Percentiles rank a stretch among this genome's conserved stretches.
These are phyloP conservation scores for Colletotrichum musae DNA, from an alignment of 2,329 filamentous ascomycete genomes.

Conservation along the genomic window DNA sequence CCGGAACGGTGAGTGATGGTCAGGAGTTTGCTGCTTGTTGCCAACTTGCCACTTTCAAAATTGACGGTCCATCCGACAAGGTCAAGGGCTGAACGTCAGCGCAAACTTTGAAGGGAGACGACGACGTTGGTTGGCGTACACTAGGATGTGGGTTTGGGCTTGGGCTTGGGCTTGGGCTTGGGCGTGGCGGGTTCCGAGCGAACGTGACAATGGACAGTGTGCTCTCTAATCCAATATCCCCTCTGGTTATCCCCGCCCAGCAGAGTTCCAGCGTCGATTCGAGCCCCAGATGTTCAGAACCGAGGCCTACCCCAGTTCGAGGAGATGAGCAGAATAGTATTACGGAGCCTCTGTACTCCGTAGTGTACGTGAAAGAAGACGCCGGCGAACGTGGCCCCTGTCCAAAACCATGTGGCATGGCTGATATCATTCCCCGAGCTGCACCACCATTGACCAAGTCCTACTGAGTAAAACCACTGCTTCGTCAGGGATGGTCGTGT, in stretches of 20 bases:
- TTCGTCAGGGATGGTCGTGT: constrained; percentile 16
- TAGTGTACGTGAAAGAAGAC: too few species aligned
- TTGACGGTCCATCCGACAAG: constrained; percentile 37
- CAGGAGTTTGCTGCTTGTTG: constrained; percentile 32
- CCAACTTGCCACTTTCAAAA: constrained; percentile 35
- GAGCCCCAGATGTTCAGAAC: constrained; percentile 11
- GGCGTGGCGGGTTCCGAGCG: constrained; percentile 29
- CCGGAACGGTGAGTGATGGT: constrained; percentile 34
- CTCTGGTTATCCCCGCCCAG: constrained; percentile 9
- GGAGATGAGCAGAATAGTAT: constrained; percentile 18
- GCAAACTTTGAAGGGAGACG: constrained; percentile 27
- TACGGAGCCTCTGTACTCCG: too few species aligned
- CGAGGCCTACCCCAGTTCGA: constrained; percentile 35
- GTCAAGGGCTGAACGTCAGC: constrained; percentile 33
- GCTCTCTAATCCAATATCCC: neutral
- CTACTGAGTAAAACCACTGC: constrained; percentile 9
- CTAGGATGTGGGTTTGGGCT: constrained; percentile 24
- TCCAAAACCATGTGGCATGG: constrained; percentile 39
- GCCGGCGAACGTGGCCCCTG: constrained; percentile 31
- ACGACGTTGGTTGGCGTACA: constrained; percentile 20
- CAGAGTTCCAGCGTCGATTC: constrained; percentile 25
- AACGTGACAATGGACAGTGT: constrained; percentile 31
- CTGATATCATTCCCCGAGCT: constrained; percentile 26
- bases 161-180: constrained; percentile 24
- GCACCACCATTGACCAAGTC: neutral